phyloP scores from a whole-genome alignment of 177 flowering plant species.

The Vitis hybrid region DNA sequence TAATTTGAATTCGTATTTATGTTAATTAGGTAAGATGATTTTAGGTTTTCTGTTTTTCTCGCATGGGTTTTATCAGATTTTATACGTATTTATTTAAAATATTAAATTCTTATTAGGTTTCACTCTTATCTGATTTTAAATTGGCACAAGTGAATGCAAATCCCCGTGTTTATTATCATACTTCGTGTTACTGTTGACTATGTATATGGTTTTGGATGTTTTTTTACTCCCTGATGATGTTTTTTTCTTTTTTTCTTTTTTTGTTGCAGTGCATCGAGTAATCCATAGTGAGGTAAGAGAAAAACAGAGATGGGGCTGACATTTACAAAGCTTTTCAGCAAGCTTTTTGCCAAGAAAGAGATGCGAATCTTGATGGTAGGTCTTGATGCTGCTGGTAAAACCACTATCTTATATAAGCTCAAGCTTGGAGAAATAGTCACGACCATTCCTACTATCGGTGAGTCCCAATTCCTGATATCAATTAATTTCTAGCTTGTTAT shows the following conservation, averaged over 20 bases:
- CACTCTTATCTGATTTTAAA: no score
- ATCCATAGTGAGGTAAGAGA: neutral
- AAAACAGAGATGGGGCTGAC: slow-evolving; percentile 61
- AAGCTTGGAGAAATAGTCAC: slow-evolving; percentile 91
- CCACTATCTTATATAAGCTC: slow-evolving; percentile 85
- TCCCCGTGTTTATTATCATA: no score
- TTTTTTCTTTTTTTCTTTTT: no score
- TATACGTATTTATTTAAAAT: no score
- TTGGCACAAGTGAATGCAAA: no score
- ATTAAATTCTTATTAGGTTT: no score
- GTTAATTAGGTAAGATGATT: no score
- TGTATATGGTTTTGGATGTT: neutral
- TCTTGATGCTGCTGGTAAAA: slow-evolving; percentile 93
- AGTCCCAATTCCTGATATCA: slow-evolving; percentile 17
- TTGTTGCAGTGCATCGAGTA: neutral
- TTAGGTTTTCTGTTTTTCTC: no score
- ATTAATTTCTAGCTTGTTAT: no score
- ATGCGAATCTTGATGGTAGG: slow-evolving; percentile 96
- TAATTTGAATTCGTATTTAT: no score
- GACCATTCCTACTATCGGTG: slow-evolving; percentile 90
- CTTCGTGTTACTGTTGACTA: neutral
- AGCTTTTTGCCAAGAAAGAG: slow-evolving; percentile 87
- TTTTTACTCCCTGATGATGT: neutral
- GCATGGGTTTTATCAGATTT: no score
- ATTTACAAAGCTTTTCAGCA: slow-evolving; percentile 82